phyloP scores from a whole-genome alignment of 805 yeast genomes.

The Starmerella stigmatis region DNA sequence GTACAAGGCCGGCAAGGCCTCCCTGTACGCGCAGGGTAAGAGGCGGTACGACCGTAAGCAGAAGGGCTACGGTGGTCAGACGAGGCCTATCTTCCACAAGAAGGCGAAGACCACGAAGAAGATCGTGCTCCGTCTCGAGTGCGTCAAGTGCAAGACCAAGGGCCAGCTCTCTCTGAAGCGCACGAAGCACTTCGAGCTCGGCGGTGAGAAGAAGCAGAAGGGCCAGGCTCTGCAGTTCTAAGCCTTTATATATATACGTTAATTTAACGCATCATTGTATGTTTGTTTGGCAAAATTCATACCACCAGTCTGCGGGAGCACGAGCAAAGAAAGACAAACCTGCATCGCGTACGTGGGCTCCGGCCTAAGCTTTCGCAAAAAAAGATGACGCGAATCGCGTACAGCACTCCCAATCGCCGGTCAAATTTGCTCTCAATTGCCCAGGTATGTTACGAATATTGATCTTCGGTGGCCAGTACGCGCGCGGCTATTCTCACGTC shows the following conservation, averaged over 20 bases:
- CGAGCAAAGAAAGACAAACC: no score
- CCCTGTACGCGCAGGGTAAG: constrained; percentile 99
- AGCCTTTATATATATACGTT: constrained; percentile 25
- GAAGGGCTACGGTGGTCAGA: constrained; percentile 99
- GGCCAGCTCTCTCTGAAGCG: constrained; percentile 96
- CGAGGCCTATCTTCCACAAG: constrained; percentile 99
- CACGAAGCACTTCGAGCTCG: constrained; percentile 99
- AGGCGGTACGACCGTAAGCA: constrained; percentile 99
- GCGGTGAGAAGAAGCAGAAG: constrained; percentile 99
- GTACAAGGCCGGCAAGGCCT: constrained; percentile 99
- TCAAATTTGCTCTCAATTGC: no score
- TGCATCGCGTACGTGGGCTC: no score
- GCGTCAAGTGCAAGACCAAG: constrained; percentile 97
- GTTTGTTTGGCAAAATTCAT: not conserved
- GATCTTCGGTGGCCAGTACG: no score
- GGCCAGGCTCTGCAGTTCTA: constrained; percentile 99
- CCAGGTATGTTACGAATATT: no score
- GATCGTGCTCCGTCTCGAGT: constrained; percentile 98
- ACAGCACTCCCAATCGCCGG: no score
- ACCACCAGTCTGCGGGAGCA: no score
- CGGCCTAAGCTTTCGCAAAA: no score
- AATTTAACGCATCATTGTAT: constrained; percentile 5
- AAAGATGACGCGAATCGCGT: no score
- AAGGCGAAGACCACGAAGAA: constrained; percentile 99
- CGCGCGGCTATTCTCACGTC: not conserved